Base-by-base conservation (phyloP, 139 green algal species). In the Coelastrella sp. region DNA sequence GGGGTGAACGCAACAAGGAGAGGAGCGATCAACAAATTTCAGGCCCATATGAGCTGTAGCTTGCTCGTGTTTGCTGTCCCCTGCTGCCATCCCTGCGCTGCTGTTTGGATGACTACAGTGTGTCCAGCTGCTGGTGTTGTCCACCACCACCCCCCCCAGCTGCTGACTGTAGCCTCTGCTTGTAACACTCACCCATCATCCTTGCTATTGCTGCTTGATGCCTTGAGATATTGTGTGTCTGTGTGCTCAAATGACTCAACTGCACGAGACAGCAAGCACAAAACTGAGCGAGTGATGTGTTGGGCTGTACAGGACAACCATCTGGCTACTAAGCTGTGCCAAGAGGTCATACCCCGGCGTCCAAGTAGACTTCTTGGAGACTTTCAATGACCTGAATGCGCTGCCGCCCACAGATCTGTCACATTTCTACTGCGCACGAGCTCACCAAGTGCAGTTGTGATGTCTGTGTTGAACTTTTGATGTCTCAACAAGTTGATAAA, bases 401-500 rank as follows among this genome's bases (percentile, higher is more conserved):
- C 32, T 47, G 32, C 32, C 32, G 32, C 32, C 32, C 32, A 47
- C 32, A 47, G 32, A 71, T 71, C 11, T 14, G 11, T 71, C 64
- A 14, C 11, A 14, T 71, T 3, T 11, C 64, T 7, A 71, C 64
- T 71, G 64, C 64, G 3, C 64, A 14, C 64, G 6, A 6, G 16
- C 93, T 83, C 74, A 95, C 93, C 76, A 65, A 95, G 80, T 11
- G 92, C 92, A 13, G 32, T 87, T 0, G 77, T n/a, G 2, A 94
- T 88, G 88, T 96, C 92, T 20, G 47, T 90, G 4, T 87, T 58
- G 77, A 99, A 99, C 7, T 96, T 95, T 14, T 87, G 56, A 75
- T 98, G 94, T 14, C 93, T 87, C 56, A 98, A 61, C 32, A 99
- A 92, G 77, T 97, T 98, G 3, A 95, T 86, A 74, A 99, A 99